Evolutionary conservation across 345 rosid species (phyloP), one percentile per base, ranked within the genome.

Genomic region (Sisymbrium altissimum): DNA sequence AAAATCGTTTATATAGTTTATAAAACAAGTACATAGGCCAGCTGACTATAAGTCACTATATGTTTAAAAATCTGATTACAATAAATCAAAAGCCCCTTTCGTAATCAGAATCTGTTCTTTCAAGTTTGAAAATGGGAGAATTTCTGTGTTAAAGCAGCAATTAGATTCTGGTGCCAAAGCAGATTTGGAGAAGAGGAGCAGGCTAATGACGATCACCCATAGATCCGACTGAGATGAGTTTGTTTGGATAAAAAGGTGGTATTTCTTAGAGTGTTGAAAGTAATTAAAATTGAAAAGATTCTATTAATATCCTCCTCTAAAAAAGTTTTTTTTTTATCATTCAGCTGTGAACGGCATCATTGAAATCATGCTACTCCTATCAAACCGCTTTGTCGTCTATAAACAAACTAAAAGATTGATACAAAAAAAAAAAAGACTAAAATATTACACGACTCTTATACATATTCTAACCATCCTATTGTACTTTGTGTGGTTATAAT

Each of bases 401-500:
- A 18, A n/a, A 71, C 8, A 61, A 40, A 41, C 63, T 19, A n/a
- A n/a, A n/a, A n/a, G n/a, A n/a, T n/a, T n/a, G n/a, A n/a, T n/a
- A n/a, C n/a, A n/a, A n/a, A n/a, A n/a, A n/a, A n/a, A n/a, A n/a
- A n/a, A n/a, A n/a, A n/a, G n/a, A n/a, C n/a, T n/a, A 52, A 9
- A 65, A 4, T 7, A 56, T 40, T 48, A 61, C 21, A 49, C 29
- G 13, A 58, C 21, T 73, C 46, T 40, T 56, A 27, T 44, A 54
- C 49, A 36, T 56, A 56, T 35, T 35, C 12, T 18, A 66, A 67
- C 23, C 7, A 75, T 69, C 38, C 10, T 40, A 58, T 15, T 3
- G 0, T 53, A 45, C 13, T n/a, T 75, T 41, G 56, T 52, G 23
- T 68, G 57, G 56, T 75, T 69, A 55, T 68, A 35, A 49, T 61